Base-by-base conservation (phyloP, 2,329 filamentous ascomycete genomes). In the Lasiodiplodia theobromae region DNA sequence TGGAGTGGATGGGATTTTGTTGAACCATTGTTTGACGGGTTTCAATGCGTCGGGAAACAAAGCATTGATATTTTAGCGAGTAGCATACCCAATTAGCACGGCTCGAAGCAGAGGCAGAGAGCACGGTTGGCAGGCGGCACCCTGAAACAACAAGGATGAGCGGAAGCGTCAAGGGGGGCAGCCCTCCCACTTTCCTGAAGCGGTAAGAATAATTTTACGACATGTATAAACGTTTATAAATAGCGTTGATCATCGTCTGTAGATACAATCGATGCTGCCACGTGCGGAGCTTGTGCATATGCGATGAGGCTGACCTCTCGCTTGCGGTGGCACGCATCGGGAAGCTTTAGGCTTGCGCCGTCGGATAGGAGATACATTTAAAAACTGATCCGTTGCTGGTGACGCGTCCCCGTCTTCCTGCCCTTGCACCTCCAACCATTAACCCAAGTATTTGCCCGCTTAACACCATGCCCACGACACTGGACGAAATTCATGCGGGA, bases 141-240 rank as follows among this genome's bases (percentile, higher is more conserved):
- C 23, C 31, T 21, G 44, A 64, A 52, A 52, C 60, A 18, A 62
- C 57, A 44, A 49, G 57, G 57, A 47, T 62, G 38, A 31, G 38
- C 57, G 21, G 7, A 21, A 44, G n/a, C 21, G 3, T 38, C 54
- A 10, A 38, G 34, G 53, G 49, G 51, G 51, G 12, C 14, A 31
- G 28, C 18, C 53, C 54, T 40, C 54, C 34, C 34, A 40, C 54
- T 58, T 58, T 58, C 54, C 54, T 18, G 54, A 58, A 58, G 54
- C n/a, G 54, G 54, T 25, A 58, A 40, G n/a, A 40, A 21, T 31
- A 56, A 34, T 37, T 21, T 34, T 12, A 56, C 31, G 14, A 23
- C 8, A 37, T 56, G 18, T 34, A 37, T 56, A 56, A 34, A 47
- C 53, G n/a, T 34, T 28, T 56, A 56, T 34, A 37, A n/a, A 37